Base-by-base conservation (phyloP, 495 filamentous ascomycete genomes). In the Daldinia loculata region DNA sequence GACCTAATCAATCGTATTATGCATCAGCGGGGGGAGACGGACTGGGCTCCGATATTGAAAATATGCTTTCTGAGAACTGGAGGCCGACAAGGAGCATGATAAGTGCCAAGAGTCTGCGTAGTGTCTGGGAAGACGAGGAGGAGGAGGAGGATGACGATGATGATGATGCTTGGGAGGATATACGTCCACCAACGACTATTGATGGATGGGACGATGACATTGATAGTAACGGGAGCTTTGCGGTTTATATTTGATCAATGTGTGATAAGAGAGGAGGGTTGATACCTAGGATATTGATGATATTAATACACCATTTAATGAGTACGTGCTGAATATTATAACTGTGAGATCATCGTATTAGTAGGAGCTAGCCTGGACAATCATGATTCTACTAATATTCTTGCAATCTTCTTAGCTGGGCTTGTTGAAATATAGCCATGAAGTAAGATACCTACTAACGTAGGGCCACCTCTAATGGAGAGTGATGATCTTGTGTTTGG, bases 121-220 rank as follows among this genome's bases (percentile, higher is more conserved):
- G 75, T 41, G 32, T 55, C 9, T 71, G 64, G 67, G 58, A 45
- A 0, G 34, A 36, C 12, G 34, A 36, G 34, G 30, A 9, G 6
- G 30, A 32, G 30, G 30, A 29, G 5, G 69, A 57, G 7, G 75
- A 69, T 1, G 69, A 75, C 15, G 75, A 75, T 3, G 74, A 74
- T 19, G 67, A 72, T 0, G 73, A 74, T 36, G 67, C 67, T 15
- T 77, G 75, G 75, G 75, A 77, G 24, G 75, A 77, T 55, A 68
- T 77, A 55, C 64, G 66, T 1, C 75, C 75, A 26, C 70, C 75
- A 38, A 74, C 75, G 38, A 63, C 64, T 3, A 45, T 75, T 5
- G 73, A 67, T 2, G 75, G 67, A 6, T 77, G 73, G 70, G 73
- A 72, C 4, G 65, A 74, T 6, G 58, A 32, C 9, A 67, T 30